A percentile compares a stretch with the other conserved stretches of the same genome.
phyloP scores from a whole-genome alignment of 1,284 basidiomycete genomes.

The Rhodotorula sp. region DNA sequence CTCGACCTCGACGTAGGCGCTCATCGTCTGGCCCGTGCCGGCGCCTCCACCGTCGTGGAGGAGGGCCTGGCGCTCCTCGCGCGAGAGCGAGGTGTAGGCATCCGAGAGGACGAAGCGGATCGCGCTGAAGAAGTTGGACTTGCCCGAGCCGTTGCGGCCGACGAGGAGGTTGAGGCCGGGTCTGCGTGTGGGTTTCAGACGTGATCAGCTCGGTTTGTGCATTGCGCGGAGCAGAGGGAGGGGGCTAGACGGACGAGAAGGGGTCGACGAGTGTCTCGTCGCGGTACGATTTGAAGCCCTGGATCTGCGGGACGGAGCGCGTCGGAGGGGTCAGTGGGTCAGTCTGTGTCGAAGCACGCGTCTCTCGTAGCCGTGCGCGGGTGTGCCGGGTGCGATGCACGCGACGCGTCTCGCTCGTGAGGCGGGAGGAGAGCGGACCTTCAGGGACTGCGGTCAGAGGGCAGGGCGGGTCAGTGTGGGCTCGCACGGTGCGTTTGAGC shows the following conservation, averaged over 20 bases:
- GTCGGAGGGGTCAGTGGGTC: neutral
- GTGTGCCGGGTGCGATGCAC: neutral
- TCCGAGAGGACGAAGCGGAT: constrained; percentile 95
- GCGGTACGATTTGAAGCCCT: constrained; percentile 94
- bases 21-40: constrained; percentile 71
- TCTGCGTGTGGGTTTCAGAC: constrained; percentile 55
- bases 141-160: constrained; percentile 90
- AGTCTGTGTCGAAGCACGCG: neutral
- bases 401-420: neutral
- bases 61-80: constrained; percentile 88
- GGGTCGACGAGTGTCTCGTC: constrained; percentile 61
- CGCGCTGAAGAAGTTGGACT: constrained; percentile 84
- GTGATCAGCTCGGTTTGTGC: neutral
- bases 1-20: constrained; percentile 75
- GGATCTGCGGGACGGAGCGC: constrained; percentile 61
- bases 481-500: fast-evolving
- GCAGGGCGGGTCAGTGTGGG: neutral
- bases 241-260: constrained; percentile 47
- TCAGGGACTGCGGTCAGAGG: constrained; percentile 21
- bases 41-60: constrained; percentile 74
- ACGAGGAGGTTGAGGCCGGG: constrained; percentile 90
- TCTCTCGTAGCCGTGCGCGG: neutral
- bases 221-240: constrained; percentile 4
- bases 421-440: constrained; percentile 3
- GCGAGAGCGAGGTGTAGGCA: constrained; percentile 91